These are phyloP conservation scores for Vachellia collinsii DNA, from an alignment of 306 rosid species.

Conservation along the genomic window DNA sequence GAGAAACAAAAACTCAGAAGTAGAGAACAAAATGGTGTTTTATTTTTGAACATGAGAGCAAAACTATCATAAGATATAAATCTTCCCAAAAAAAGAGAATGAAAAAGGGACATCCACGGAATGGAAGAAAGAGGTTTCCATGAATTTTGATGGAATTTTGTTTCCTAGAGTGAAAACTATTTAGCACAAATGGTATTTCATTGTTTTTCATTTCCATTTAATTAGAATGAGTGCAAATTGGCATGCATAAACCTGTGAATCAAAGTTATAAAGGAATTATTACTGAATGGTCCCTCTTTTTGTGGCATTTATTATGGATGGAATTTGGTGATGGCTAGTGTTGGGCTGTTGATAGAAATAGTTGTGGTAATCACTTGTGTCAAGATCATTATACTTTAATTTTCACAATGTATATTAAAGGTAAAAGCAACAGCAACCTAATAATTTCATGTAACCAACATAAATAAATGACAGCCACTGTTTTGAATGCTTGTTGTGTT, in stretches of 20 bases:
- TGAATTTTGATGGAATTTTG: neutral
- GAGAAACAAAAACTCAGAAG: neutral
- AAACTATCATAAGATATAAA: neutral
- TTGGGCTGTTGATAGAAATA: slow-evolving; percentile 19
- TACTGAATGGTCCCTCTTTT: slow-evolving; percentile 32
- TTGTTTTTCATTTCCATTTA: too few species aligned
- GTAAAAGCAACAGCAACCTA: neutral
- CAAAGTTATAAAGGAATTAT: neutral
- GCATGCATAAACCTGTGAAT: neutral
- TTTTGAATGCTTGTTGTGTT: neutral
- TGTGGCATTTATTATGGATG: slow-evolving; percentile 17
- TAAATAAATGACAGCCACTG: neutral
- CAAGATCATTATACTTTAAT: neutral
- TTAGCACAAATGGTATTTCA: neutral
- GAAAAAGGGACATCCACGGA: neutral
- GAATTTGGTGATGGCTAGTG: slow-evolving; percentile 27
- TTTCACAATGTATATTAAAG: neutral
- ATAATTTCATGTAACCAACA: neutral
- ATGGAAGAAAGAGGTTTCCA: neutral
- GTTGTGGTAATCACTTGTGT: neutral
- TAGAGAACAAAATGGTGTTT: neutral
- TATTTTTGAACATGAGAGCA: neutral
- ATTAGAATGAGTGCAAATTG: neutral
- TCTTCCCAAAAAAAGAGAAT: too few species aligned
- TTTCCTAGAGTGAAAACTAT: neutral